Evolutionary conservation across 106 monocot species (phyloP).

Genomic region (Allium fistulosum): DNA sequence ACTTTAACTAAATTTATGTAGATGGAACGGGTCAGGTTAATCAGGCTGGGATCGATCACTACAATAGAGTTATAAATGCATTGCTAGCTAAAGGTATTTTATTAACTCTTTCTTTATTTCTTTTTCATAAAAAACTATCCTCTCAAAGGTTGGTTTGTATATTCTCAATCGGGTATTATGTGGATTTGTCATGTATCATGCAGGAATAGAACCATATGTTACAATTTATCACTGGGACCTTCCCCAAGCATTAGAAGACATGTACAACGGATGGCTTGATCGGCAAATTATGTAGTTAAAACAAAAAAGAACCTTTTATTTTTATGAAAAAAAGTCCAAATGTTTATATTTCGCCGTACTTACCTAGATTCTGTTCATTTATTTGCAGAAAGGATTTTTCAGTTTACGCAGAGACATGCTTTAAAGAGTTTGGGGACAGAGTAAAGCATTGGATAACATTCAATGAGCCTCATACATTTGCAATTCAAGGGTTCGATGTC

Average conservation of each 20-base stretch:
- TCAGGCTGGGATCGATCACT: constrained; percentile 72
- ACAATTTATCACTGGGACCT: constrained; percentile 83
- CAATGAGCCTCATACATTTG: constrained; percentile 74
- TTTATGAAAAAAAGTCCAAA: background rate
- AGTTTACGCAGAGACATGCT: constrained; percentile 63
- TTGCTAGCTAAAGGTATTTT: constrained; percentile 54
- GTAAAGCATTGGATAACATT: constrained; percentile 80
- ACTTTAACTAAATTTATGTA: constrained; percentile 10
- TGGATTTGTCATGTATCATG: background rate
- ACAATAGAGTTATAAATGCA: constrained; percentile 64
- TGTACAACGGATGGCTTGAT: constrained; percentile 63
- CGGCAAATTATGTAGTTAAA: constrained; percentile 51
- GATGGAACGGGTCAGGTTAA: constrained; percentile 69
- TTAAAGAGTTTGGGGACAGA: constrained; percentile 63
- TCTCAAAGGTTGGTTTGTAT: too few relatives aligned
- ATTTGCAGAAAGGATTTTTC: constrained; percentile 50
- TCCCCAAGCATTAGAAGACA: constrained; percentile 63
- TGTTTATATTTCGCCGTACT: background rate
- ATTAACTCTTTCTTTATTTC: background rate
- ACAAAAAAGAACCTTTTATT: too few relatives aligned
- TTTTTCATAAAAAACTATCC: background rate
- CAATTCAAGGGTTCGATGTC: constrained; percentile 70
- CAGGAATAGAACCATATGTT: constrained; percentile 71
- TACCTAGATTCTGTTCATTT: too few relatives aligned
- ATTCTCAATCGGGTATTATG: background rate